phyloP scores from a whole-genome alignment of 495 filamentous ascomycete species.

The Trichoderma asperelloides region DNA sequence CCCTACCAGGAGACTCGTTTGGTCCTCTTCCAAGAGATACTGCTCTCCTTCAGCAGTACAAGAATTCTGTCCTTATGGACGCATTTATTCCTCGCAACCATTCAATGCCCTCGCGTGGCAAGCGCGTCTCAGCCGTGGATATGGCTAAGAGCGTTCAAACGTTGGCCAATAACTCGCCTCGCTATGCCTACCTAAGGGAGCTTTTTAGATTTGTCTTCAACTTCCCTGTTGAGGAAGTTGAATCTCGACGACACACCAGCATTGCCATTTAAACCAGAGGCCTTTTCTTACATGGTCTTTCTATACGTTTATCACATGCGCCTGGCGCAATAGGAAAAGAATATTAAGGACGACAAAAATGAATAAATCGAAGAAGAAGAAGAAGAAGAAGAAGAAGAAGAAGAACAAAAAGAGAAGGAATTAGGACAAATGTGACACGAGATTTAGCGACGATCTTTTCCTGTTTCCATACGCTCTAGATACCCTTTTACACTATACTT shows the following conservation, averaged over 20 bases:
- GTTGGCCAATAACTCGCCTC: conserved; percentile 46
- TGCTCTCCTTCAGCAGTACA: conserved; percentile 65
- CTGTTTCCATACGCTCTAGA: background rate
- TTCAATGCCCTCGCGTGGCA: conserved; percentile 42
- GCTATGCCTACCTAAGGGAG: conserved; percentile 68
- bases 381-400: background rate
- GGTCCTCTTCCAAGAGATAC: conserved; percentile 61
- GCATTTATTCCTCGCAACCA: conserved; percentile 50
- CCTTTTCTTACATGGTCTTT: background rate
- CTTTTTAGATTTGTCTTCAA: conserved; percentile 80
- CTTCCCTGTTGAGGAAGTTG: conserved; percentile 67
- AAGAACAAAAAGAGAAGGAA: background rate
- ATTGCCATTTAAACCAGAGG: conserved; percentile 29
- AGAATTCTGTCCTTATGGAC: conserved; percentile 63
- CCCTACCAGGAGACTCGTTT: conserved; percentile 68
- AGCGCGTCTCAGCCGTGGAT: conserved; percentile 55
- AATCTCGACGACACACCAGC: conserved; percentile 40
- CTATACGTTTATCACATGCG: background rate
- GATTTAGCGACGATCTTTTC: background rate
- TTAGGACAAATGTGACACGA: background rate
- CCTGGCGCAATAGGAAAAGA: background rate
- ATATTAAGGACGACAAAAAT: too few species aligned
- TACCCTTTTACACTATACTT: background rate
- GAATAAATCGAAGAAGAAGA: background rate
- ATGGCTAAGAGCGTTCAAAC: conserved; percentile 66